A percentile compares a stretch with the other conserved stretches of the same genome.
phyloP scores from a whole-genome alignment of 2,329 filamentous ascomycete species.

The Aureobasidium pullulans region DNA sequence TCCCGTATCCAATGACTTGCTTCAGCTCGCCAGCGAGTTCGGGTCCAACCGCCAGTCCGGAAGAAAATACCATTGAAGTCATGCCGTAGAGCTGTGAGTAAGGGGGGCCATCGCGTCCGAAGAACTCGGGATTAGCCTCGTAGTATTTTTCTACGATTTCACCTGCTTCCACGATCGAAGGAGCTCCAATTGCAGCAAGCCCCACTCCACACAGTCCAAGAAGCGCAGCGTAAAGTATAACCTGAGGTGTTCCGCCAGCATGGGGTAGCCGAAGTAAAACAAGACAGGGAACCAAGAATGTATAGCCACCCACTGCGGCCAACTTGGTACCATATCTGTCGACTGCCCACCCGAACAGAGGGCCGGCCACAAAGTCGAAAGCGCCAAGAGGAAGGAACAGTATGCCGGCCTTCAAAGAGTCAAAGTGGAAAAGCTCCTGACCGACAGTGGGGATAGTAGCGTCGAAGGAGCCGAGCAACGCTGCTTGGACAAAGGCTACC shows the following conservation, averaged over 20 bases:
- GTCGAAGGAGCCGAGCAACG: slow-evolving; percentile 37
- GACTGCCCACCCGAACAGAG: slow-evolving; percentile 41
- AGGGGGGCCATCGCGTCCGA: slow-evolving; percentile 46
- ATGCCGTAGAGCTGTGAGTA: slow-evolving; percentile 61
- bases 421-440: slow-evolving; percentile 36
- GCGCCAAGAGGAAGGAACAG: slow-evolving; percentile 40
- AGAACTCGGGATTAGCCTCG: slow-evolving; percentile 47
- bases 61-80: slow-evolving; percentile 55
- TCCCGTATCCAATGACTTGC: slow-evolving; percentile 48
- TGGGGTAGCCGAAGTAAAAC: slow-evolving; percentile 38
- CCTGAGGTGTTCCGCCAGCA: slow-evolving; percentile 31
- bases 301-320: slow-evolving; percentile 36
- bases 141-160: slow-evolving; percentile 49
- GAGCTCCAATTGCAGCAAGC: slow-evolving; percentile 46
- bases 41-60: slow-evolving; percentile 54
- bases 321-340: slow-evolving; percentile 40
- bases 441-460: slow-evolving; percentile 41
- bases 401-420: slow-evolving; percentile 37
- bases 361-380: slow-evolving; percentile 39
- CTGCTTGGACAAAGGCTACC: slow-evolving; percentile 39
- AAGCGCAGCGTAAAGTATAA: slow-evolving; percentile 40
- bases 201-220: slow-evolving; percentile 45
- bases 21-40: slow-evolving; percentile 47
- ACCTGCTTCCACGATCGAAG: slow-evolving; percentile 51
- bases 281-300: slow-evolving; percentile 36